phyloP scores from a whole-genome alignment of 129 eudicot genomes.

The Rutidosis leptorrhynchoides region DNA sequence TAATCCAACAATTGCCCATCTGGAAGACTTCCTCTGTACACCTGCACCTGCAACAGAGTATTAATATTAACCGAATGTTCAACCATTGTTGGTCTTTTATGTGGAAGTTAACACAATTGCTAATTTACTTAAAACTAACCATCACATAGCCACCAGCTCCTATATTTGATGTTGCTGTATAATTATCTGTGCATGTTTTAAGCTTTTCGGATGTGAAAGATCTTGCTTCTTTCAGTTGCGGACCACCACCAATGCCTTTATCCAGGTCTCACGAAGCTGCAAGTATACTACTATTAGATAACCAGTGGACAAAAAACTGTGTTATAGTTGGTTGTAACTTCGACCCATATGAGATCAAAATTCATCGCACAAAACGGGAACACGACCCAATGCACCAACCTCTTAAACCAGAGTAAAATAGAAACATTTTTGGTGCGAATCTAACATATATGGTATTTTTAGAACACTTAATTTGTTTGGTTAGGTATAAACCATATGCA shows the following conservation, averaged over 20 bases:
- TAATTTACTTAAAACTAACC: conserved; percentile 41
- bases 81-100: not conserved
- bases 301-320: not conserved
- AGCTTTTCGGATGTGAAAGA: conserved; percentile 69
- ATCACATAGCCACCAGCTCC: conserved; percentile 90
- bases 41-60: conserved; percentile 44
- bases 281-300: conserved; percentile 10
- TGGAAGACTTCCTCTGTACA: conserved; percentile 82
- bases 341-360: too few species aligned
- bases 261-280: conserved; percentile 70
- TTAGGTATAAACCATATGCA: too few species aligned
- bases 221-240: conserved; percentile 73
- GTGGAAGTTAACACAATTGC: not conserved
- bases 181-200: conserved; percentile 66
- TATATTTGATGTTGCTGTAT: conserved; percentile 53
- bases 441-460: too few species aligned
- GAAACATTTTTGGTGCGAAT: too few species aligned
- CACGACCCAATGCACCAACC: not conserved
- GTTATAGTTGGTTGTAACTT: not conserved
- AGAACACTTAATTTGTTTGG: too few species aligned
- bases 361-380: too few species aligned
- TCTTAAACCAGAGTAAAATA: not conserved
- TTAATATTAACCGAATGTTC: conserved; percentile 2
- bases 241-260: conserved; percentile 51
- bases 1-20: conserved; percentile 56